Evolutionary conservation across 352 stramenopile genomes (phyloP), one percentile per base, ranked within the genome.

Genomic region (Peronospora farinosa): DNA sequence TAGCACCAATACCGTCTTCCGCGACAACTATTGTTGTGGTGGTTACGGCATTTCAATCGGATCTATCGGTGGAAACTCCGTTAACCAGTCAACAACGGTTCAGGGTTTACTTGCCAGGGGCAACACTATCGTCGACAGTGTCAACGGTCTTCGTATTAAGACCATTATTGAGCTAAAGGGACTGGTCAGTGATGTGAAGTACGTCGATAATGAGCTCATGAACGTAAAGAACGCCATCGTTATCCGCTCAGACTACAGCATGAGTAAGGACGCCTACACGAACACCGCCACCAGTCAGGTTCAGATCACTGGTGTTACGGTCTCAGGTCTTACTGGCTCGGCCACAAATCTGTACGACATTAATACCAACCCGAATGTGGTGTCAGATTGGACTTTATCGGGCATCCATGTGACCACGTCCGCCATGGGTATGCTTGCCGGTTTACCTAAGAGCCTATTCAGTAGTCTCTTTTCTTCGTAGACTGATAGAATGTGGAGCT

Each of bases 171-270:
- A 9, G 5, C 10, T 40, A 0, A 40, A 40, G 33, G 33, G 33
- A 3, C 33, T 40, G 12, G 13, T 40, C 33, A 19, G 13, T 40
- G 33, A 40, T 17, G 33, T 40, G 33, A 40, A 12, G 33, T 40
- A 40, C 33, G 16, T 40, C 33, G 16, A 40, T 17, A 40, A 40
- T 12, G 16, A 40, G 10, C 13, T 40, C 7, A 15, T 21, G 8
- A 40, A 40, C 8, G 33, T 40, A 0, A 40, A 17, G 33, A 19
- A 40, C 13, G 33, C 33, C 13, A 17, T 40, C 7, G 11, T 19
- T 16, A 47, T 55, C 32, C 39, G 41, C 48, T 56, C 48, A 8
- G 31, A 56, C n/a, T 56, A 56, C 48, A 48, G 31, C 48, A 56
- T 38, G 48, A 32, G n/a, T 5, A 48, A 38, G 48, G 48, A 39